Base-by-base conservation (phyloP, 352 stramenopile species). In the Globisporangium paroecandrum region DNA sequence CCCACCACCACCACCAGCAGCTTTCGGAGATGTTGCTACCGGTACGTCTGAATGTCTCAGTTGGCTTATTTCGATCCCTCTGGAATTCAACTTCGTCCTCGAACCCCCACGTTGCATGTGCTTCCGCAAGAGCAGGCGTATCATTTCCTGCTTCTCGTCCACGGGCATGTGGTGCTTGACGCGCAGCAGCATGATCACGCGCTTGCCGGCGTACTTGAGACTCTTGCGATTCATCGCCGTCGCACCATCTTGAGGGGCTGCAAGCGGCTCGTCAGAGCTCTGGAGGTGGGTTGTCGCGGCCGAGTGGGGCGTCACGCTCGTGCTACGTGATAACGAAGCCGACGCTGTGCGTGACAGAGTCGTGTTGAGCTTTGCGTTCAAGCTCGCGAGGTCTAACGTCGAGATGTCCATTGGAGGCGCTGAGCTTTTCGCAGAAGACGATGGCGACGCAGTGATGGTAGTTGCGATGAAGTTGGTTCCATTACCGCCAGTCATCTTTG, bases 131-230 rank as follows among this genome's bases (percentile, higher is more conserved):
- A 89, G 38, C n/a, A 85, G 51, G 0, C 77, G 82, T 58, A 92
- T 92, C 64, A 90, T 69, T 22, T 89, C 64, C 25, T 76, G 64
- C 54, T 90, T 92, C 18, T 89, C 82, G 13, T 77, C 64, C 20
- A 75, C 66, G 0, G 72, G 67, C 54, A 92, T 72, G 2, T 56
- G 58, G 22, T 76, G 79, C 43, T 88, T 89, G 10, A 89, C 78
- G 8, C 83, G 82, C 27, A 92, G 64, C 32, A 70, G 68, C 78
- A 89, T 89, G 72, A 90, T 89, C 55, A 92, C 78, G 18, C 80
- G 80, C 66, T 90, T 89, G 25, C 77, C 83, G 34, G 78, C 82
- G 41, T 85, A 85, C 18, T 78, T 77, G 24, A 91, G 66, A 20
- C 67, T 85, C 60, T 79, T 84, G 2, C 62, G 63, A 5, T 60